Evolutionary conservation across 768 basidiomycete species (phyloP).

Genomic region (Sporobolomyces roseus): DNA sequence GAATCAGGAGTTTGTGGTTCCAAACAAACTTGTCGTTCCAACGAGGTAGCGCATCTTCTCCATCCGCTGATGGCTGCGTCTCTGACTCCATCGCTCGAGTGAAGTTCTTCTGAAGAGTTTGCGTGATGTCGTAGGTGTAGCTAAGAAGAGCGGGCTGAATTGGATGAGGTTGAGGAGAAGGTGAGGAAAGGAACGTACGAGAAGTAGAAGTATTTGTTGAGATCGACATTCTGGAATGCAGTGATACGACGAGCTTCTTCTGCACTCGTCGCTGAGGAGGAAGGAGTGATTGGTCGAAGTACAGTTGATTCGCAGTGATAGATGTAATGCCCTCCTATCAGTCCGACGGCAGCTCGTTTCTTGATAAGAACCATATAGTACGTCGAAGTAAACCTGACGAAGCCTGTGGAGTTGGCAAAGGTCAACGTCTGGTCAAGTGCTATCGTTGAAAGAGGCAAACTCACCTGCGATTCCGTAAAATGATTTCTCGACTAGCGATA

Average conservation of each 20-base stretch:
- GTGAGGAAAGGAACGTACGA: constrained; percentile 55
- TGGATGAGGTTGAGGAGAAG: not conserved
- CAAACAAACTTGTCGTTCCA: constrained; percentile 89
- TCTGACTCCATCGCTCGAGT: not conserved
- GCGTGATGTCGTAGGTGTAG: constrained; percentile 94
- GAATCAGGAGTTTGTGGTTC: constrained; percentile 82
- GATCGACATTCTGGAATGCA: constrained; percentile 91
- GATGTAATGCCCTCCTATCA: constrained; percentile 90
- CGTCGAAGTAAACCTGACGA: constrained; percentile 87
- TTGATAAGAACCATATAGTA: constrained; percentile 93
- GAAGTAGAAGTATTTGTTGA: constrained; percentile 99
- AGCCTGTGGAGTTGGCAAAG: constrained; percentile 58
- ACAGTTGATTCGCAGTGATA: constrained; percentile 94
- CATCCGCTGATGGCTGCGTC: not conserved
- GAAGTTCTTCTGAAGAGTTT: constrained; percentile 89
- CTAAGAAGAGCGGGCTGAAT: constrained; percentile 50
- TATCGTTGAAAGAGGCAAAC: constrained; percentile 29
- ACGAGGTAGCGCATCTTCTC: constrained; percentile 43
- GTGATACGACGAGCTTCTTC: constrained; percentile 60
- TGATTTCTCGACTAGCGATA: constrained; percentile 65
- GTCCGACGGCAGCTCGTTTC: constrained; percentile 83
- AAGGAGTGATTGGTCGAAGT: constrained; percentile 60
- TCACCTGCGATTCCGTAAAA: constrained; percentile 80
- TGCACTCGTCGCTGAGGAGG: not conserved
- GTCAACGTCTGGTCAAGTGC: no score